phyloP scores from a whole-genome alignment of 306 rosid genomes.

The Dryas octopetala region DNA sequence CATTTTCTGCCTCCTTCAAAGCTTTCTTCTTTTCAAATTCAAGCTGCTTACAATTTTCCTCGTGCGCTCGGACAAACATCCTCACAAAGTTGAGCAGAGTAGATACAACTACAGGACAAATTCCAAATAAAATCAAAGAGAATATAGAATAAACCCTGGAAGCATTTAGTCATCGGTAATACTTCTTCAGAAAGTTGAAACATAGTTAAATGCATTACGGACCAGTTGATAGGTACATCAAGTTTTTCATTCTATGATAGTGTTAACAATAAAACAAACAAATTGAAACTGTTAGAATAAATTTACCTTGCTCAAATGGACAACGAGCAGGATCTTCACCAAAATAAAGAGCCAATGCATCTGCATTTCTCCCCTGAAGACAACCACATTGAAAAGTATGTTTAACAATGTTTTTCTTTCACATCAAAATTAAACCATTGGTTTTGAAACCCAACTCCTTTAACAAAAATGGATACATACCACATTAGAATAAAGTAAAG shows the following conservation, averaged over 20 bases:
- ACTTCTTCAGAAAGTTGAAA: too few species aligned
- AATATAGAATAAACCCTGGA: neutral
- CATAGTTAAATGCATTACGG: too few species aligned
- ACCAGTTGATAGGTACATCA: too few species aligned
- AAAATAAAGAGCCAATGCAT: conserved; percentile 75
- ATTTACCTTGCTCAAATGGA: conserved; percentile 82
- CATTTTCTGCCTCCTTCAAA: conserved; percentile 64
- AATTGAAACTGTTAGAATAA: neutral
- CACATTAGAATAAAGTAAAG: conserved; percentile 74
- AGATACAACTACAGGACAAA: conserved; percentile 51
- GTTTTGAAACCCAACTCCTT: conserved; percentile 15
- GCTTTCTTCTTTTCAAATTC: conserved; percentile 66
- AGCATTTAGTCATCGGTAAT: neutral
- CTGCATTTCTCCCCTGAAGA: conserved; percentile 84
- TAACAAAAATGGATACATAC: conserved; percentile 45
- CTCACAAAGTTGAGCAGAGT: conserved; percentile 73
- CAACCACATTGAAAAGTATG: conserved; percentile 26
- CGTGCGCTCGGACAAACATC: conserved; percentile 64
- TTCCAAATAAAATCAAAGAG: conserved; percentile 6
- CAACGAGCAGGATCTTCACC: conserved; percentile 81
- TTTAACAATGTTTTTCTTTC: conserved; percentile 18
- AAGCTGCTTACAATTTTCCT: conserved; percentile 66
- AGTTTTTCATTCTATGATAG: too few species aligned
- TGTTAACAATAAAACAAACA: too few species aligned
- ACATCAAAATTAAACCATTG: conserved; percentile 18